Base-by-base conservation (phyloP, 192 early-diverging fungal species). In the Linnemannia hyalina region DNA sequence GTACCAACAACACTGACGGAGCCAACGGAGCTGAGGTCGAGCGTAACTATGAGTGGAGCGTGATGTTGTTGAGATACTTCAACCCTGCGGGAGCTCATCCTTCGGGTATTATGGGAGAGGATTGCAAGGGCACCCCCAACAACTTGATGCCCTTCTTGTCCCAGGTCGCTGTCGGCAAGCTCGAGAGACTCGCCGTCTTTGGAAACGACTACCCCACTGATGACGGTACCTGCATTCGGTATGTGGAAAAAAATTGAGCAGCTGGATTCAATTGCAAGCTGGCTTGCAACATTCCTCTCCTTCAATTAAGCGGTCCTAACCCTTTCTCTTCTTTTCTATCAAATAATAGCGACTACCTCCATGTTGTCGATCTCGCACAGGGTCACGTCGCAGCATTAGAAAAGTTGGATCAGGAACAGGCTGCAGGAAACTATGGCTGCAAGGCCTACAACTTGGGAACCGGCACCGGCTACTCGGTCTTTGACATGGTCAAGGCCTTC, bases 31-130 rank as follows among this genome's bases (percentile, higher is more conserved):
- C 40, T 10, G 38, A 60, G 38, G 79, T 77, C 0, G 79, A 81
- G 71, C 68, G 46, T 20, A 86, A 93, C 69, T 74, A 88, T 11
- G 91, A 93, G 16, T 94, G 93, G 94, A 94, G 93, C 57, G 92
- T 92, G 2, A 87, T 91, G 26, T 80, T 95, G 82, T 81, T 95
- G 55, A 88, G 90, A 83, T 99, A 97, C 89, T 99, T 99, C 75
- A 99, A 99, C 90, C 96, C 98, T 26, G 95, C 95, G 7, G 97
- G 98, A 55, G 98, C 98, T 7, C 96, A 99, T 89, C 93, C 90
- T 68, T 91, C 95, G 36, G 98, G 98, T 46, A 91, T 94, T 55
- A 97, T 98, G 89, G 98, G 98, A 29, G 98, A 99, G 85, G 94
- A 98, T 87, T 95, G 94, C 29, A 94, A 94, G 83, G 94, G 94